These are phyloP conservation scores for Climacium dendroides DNA, from an alignment of 225 moss, liverwort and hornwort species.

Conservation along the genomic window DNA sequence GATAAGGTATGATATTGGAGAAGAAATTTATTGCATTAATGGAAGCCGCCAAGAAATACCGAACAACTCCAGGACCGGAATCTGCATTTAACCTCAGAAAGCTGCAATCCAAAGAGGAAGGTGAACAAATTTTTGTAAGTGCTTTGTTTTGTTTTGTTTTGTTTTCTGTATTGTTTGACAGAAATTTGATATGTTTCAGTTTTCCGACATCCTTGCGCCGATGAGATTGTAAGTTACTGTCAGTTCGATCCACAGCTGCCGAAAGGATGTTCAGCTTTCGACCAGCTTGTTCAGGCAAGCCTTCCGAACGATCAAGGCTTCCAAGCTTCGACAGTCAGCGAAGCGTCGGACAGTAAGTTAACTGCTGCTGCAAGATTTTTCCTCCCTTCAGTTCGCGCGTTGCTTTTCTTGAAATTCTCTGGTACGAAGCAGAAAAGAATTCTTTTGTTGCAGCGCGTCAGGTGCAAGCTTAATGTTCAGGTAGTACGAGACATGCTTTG, in stretches of 20 bases:
- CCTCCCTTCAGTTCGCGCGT: not conserved
- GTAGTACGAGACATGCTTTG: not conserved
- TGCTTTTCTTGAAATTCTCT: not conserved
- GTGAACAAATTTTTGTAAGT: not conserved
- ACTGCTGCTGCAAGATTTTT: not conserved
- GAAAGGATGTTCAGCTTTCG: not conserved
- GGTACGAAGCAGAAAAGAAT: too few species aligned
- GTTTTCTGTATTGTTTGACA: too few species aligned
- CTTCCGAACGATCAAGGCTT: not conserved
- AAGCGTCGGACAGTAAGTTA: not conserved
- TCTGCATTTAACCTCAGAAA: not conserved
- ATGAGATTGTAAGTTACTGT: not conserved
- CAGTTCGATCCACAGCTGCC: not conserved
- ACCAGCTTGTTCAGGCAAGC: not conserved
- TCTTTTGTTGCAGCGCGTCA: too few species aligned
- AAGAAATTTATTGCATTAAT: not conserved
- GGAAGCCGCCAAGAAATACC: not conserved
- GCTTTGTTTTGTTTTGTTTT: too few species aligned
- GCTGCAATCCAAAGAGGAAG: not conserved
- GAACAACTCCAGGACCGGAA: not conserved
- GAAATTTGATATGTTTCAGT: too few species aligned
- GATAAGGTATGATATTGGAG: not conserved
- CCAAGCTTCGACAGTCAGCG: not conserved
- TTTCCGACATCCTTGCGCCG: not conserved
- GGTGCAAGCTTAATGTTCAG: too few species aligned